Conservation (phyloP, 169 alveolate genomes). For the Plasmodium knowlesi region DNA sequence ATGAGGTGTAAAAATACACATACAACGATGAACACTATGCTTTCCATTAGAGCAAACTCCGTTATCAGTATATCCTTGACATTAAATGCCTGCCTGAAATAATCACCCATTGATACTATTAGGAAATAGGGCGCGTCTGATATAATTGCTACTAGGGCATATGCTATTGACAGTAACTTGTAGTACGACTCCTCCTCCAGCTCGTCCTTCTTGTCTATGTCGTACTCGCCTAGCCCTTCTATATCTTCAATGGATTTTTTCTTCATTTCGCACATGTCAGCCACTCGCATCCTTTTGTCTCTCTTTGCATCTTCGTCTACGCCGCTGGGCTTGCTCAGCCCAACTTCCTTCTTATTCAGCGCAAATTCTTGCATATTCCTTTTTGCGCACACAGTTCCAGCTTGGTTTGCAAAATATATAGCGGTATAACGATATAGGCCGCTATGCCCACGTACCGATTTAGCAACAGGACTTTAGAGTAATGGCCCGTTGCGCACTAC, state of each 20-base stretch:
- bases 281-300: not conserved
- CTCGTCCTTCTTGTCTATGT: constrained; percentile 17
- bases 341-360: not conserved
- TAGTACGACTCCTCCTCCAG: constrained; percentile 19
- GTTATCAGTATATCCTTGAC: constrained; percentile 23
- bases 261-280: not conserved
- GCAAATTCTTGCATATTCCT: too few relatives aligned
- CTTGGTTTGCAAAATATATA: not conserved
- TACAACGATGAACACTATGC: constrained; percentile 8
- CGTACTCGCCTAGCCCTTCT: not conserved
- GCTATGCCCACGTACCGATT: not conserved
- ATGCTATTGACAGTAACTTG: not conserved
- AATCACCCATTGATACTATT: constrained; percentile 43
- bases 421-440: not conserved
- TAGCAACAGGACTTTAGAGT: not conserved
- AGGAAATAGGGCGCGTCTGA: constrained; percentile 45
- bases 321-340: not conserved
- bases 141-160: constrained; percentile 34
- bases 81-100: constrained; percentile 14
- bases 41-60: constrained; percentile 47
- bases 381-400: not conserved
- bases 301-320: not conserved
- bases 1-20: constrained; percentile 25
- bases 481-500: not conserved
- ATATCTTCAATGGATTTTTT: not conserved